phyloP scores from a whole-genome alignment of 345 rosid species.

The Combretum micranthum region DNA sequence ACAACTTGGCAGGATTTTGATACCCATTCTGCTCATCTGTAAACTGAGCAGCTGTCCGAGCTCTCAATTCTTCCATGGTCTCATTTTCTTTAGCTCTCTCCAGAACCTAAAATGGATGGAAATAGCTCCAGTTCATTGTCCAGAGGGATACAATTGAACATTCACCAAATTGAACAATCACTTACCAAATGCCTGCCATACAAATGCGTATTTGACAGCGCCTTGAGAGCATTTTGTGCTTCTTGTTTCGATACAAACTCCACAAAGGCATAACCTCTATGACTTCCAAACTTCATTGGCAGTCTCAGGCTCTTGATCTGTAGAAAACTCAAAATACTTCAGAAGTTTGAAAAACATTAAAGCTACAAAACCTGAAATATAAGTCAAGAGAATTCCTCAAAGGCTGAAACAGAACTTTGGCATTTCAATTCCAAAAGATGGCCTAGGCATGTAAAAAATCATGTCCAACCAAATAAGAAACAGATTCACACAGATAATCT shows the following conservation, averaged over 20 bases:
- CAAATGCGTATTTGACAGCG: constrained; percentile 72
- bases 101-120: constrained; percentile 41
- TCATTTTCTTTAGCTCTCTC: constrained; percentile 93
- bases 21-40: constrained; percentile 39
- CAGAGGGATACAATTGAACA: background rate
- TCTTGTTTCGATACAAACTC: constrained; percentile 90
- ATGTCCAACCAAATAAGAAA: too few relatives aligned
- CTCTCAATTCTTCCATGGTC: constrained; percentile 68
- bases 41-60: constrained; percentile 73
- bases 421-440: too few relatives aligned
- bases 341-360: background rate
- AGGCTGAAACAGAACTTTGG: too few relatives aligned
- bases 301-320: constrained; percentile 83
- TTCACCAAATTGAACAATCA: constrained; percentile 1
- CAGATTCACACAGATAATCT: too few relatives aligned
- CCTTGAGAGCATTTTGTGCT: constrained; percentile 61
- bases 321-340: background rate
- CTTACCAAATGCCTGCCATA: constrained; percentile 90
- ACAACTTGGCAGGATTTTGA: constrained; percentile 30
- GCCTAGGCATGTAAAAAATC: too few relatives aligned
- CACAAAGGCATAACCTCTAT: constrained; percentile 79
- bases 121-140: background rate
- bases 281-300: constrained; percentile 75
- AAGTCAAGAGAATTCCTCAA: too few relatives aligned
- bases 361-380: background rate